These are phyloP conservation scores for Thalia dealbata DNA, from an alignment of 176 grass and related monocot species.

Conservation along the genomic window DNA sequence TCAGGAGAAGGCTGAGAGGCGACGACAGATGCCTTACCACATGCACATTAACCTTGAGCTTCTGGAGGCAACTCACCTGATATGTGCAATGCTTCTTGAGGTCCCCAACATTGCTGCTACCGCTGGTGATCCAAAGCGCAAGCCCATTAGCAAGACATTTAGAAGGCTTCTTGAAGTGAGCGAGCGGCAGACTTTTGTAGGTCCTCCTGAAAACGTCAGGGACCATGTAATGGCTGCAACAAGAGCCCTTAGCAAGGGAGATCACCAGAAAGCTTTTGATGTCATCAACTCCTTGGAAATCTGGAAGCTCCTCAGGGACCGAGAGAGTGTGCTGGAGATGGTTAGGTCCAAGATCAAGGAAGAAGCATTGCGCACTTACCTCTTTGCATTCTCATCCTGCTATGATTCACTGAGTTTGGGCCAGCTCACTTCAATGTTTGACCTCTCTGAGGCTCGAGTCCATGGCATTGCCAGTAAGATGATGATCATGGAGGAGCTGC, in stretches of 20 bases:
- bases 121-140: slow-evolving; percentile 51
- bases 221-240: slow-evolving; percentile 97
- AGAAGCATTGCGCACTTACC: slow-evolving; percentile 77
- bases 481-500: slow-evolving; percentile 91
- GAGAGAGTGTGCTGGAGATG: slow-evolving; percentile 72
- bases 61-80: slow-evolving; percentile 81
- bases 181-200: slow-evolving; percentile 84
- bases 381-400: slow-evolving; percentile 66
- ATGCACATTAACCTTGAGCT: slow-evolving; percentile 99
- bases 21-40: slow-evolving; percentile 96
- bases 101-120: slow-evolving; percentile 78
- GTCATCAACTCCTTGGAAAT: slow-evolving; percentile 61
- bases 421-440: slow-evolving; percentile 82
- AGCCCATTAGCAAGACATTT: slow-evolving; percentile 77
- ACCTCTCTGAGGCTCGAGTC: slow-evolving; percentile 47
- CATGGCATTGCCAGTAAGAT: slow-evolving; percentile 89
- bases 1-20: slow-evolving; percentile 89
- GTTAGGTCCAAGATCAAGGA: slow-evolving; percentile 83
- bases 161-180: slow-evolving; percentile 84
- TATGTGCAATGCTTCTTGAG: slow-evolving; percentile 94
- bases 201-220: slow-evolving; percentile 80
- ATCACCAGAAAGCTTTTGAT: slow-evolving; percentile 53
- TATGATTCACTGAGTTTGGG: slow-evolving; percentile 64
- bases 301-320: slow-evolving; percentile 89
- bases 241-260: slow-evolving; percentile 60